A percentile compares a stretch with the other conserved stretches of the same genome.
Evolutionary conservation across 805 yeast species (phyloP).

Genomic region (Pichia thaimueangensis): DNA sequence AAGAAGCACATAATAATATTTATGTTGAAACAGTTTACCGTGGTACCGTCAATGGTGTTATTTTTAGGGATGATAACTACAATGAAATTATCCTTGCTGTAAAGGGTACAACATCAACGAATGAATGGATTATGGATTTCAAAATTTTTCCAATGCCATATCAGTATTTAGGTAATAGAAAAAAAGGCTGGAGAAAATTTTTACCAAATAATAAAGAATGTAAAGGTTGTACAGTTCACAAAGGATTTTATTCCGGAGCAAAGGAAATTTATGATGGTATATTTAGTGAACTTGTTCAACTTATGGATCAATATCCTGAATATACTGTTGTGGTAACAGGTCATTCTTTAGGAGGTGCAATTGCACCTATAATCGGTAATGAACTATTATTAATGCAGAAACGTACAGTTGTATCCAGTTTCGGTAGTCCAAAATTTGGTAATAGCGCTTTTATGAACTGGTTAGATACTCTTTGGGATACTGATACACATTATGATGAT

Average conservation of each 20-base stretch:
- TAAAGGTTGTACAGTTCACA: conserved; percentile 50
- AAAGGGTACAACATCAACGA: conserved; percentile 56
- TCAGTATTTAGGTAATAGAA: conserved; percentile 16
- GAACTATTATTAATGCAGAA: conserved; percentile 52
- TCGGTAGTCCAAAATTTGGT: conserved; percentile 63
- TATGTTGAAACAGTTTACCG: conserved; percentile 36
- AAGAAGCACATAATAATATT: conserved; percentile 21
- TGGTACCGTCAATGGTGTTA: conserved; percentile 48
- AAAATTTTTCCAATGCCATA: conserved; percentile 42
- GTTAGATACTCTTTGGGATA: conserved; percentile 45
- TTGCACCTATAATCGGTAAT: conserved; percentile 55
- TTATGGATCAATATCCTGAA: conserved; percentile 35
- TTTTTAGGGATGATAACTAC: conserved; percentile 41
- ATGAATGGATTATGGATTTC: conserved; percentile 61
- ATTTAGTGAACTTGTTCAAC: conserved; percentile 30
- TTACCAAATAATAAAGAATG: conserved; percentile 32
- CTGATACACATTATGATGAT: conserved; percentile 14
- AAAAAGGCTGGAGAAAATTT: conserved; percentile 5
- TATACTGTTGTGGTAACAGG: conserved; percentile 55
- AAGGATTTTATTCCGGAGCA: conserved; percentile 52
- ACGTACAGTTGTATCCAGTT: conserved; percentile 49
- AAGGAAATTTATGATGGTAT: conserved; percentile 35
- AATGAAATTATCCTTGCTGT: conserved; percentile 44
- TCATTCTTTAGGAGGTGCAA: conserved; percentile 66
- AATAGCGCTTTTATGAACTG: conserved; percentile 43